A percentile compares a stretch with the other conserved stretches of the same genome.
Conservation (phyloP, 2,329 filamentous ascomycete genomes). For the Furcasterigmium furcatum region DNA sequence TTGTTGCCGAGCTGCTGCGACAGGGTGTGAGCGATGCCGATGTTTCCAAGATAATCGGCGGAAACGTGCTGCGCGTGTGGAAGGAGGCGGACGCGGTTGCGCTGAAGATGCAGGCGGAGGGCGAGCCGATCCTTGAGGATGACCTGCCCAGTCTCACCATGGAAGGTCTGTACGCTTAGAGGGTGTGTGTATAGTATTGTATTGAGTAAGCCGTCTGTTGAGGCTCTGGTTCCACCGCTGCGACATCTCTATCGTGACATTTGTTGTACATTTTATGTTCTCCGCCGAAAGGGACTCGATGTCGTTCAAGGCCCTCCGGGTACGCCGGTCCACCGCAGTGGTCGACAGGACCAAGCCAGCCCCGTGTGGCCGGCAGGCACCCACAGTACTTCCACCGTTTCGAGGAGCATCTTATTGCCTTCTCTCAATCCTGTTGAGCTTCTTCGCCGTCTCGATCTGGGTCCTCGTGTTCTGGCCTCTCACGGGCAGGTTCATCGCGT, state of each 20-base stretch:
- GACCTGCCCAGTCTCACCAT: conserved; percentile 28
- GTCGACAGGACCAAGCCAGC: too few species aligned
- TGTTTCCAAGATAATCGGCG: conserved; percentile 71
- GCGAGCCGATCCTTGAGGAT: conserved; percentile 52
- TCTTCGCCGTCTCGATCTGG: conserved; percentile 61
- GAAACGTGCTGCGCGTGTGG: conserved; percentile 85
- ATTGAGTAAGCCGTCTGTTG: conserved; percentile 6
- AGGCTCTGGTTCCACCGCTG: neutral
- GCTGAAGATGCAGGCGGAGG: conserved; percentile 56
- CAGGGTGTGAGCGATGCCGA: conserved; percentile 73
- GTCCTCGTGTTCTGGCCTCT: conserved; percentile 85
- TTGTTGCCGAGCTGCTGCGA: conserved; percentile 71
- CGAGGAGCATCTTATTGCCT: conserved; percentile 27
- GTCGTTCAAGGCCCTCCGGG: too few species aligned
- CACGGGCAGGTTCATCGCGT: conserved; percentile 90
- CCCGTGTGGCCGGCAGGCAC: too few species aligned
- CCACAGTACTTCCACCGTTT: too few species aligned
- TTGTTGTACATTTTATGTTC: conserved; percentile 25
- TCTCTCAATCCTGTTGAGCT: conserved; percentile 57
- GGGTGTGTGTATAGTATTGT: too few species aligned
- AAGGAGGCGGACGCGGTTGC: conserved; percentile 72
- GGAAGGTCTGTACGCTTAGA: conserved; percentile 5
- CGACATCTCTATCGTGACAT: conserved; percentile 1
- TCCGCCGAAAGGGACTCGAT: too few species aligned
- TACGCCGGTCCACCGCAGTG: too few species aligned